Base-by-base conservation (phyloP, 306 rosid species). In the Ammopiptanthus mongolicus region DNA sequence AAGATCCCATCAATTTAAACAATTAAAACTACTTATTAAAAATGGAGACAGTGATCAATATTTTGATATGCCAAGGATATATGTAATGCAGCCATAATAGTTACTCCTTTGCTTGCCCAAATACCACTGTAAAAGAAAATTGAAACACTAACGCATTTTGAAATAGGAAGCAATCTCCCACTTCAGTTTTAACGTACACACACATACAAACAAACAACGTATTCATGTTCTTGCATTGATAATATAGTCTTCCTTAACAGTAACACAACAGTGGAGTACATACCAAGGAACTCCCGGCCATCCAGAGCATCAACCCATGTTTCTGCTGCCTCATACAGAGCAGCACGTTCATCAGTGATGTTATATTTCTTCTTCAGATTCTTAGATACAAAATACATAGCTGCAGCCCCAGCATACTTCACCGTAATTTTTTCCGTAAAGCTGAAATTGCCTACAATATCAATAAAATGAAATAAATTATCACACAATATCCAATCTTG, bases 381-480 rank as follows among this genome's bases (percentile, higher is more conserved):
- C 96, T 96, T 96, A 11, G 97, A 92, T 46, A 96, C 98, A 68
- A 90, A 92, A 76, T 92, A 96, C 99, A 96, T 96, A 42, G 99
- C 99, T 47, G 89, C 98, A 50, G 99, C 99, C 65, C 98, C 97
- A 78, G 88, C 98, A 87, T 87, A 96, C 81, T 96, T 92, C 50
- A 89, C 99, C 1, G 98, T 73, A 80, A 90, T 22, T 77, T 80
- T 96, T 70, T 96, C 98, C 0, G 88, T 70, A 76, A 56, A 88
- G 87, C 92, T 79, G 77, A 96, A 96, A 81, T 96, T 96, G 64
- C 97, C 99, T 96, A 84, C 82, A 78, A 52, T 52, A 55, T 21
- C 47, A 62, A 64, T 42, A 62, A 34, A 60, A 55, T 44, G 13
- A 75, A 33, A 46, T 55, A 13, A 48, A 60, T 55, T 29, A 52